Conservation (phyloP, 345 rosid species). For the Fremontodendron californicum region DNA sequence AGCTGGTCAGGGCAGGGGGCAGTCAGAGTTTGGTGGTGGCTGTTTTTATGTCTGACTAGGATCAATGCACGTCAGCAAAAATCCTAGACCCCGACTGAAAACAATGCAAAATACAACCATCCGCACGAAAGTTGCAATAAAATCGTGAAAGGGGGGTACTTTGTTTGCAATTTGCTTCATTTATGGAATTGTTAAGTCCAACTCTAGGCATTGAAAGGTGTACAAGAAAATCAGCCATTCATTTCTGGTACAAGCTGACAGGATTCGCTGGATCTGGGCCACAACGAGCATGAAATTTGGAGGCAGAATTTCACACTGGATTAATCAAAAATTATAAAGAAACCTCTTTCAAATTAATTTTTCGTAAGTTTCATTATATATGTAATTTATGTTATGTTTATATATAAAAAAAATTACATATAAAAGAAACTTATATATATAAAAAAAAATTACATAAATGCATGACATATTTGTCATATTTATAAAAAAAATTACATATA, state of each 20-base stretch:
- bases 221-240: not conserved
- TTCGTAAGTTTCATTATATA: no score
- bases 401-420: no score
- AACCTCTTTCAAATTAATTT: no score
- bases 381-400: no score
- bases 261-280: slow-evolving; percentile 5
- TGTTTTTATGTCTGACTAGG: not conserved
- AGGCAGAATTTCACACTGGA: not conserved
- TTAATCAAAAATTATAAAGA: no score
- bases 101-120: not conserved
- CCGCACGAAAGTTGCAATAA: not conserved
- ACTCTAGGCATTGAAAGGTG: no score
- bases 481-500: no score
- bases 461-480: no score
- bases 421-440: no score
- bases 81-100: no score
- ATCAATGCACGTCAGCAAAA: not conserved
- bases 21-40: not conserved
- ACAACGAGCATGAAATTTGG: not conserved
- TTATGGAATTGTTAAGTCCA: not conserved
- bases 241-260: not conserved
- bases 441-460: no score
- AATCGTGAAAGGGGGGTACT: not conserved
- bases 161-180: not conserved
- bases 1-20: not conserved